These are phyloP conservation scores for Flaveria linearis DNA, from an alignment of 129 eudicot species.

Conservation along the genomic window DNA sequence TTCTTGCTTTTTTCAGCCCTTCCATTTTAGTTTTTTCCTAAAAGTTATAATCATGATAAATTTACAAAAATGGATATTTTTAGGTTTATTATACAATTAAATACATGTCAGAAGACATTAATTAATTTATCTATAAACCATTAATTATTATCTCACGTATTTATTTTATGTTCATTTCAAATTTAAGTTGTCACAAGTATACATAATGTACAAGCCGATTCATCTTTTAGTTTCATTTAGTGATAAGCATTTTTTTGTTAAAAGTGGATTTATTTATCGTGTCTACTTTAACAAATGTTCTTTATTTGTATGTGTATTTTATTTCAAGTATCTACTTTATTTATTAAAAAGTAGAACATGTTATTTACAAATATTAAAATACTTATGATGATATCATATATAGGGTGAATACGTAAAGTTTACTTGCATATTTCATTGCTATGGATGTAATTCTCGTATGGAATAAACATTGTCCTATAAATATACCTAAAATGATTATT, in stretches of 20 bases:
- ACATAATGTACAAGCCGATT: too few relatives aligned
- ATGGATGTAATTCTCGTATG: not conserved
- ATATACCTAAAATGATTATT: not conserved
- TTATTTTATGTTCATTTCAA: not conserved
- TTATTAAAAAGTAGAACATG: not conserved
- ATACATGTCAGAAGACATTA: not conserved
- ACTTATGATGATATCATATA: not conserved
- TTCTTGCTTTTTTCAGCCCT: constrained; percentile 30
- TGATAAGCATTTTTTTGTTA: too few relatives aligned
- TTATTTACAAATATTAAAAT: not conserved
- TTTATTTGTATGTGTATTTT: not conserved
- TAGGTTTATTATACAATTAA: not conserved
- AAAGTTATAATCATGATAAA: not conserved
- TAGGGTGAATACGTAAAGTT: not conserved
- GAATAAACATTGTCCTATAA: not conserved
- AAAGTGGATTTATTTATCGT: too few relatives aligned
- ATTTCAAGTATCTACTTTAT: not conserved
- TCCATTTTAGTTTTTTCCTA: not conserved
- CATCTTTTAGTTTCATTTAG: too few relatives aligned
- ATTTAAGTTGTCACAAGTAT: too few relatives aligned
- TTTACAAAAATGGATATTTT: not conserved
- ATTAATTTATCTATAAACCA: not conserved
- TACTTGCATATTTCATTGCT: not conserved
- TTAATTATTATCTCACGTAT: not conserved
- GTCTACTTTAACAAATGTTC: too few relatives aligned